Base-by-base conservation (phyloP, 768 basidiomycete species). In the Boletus fagicola region DNA sequence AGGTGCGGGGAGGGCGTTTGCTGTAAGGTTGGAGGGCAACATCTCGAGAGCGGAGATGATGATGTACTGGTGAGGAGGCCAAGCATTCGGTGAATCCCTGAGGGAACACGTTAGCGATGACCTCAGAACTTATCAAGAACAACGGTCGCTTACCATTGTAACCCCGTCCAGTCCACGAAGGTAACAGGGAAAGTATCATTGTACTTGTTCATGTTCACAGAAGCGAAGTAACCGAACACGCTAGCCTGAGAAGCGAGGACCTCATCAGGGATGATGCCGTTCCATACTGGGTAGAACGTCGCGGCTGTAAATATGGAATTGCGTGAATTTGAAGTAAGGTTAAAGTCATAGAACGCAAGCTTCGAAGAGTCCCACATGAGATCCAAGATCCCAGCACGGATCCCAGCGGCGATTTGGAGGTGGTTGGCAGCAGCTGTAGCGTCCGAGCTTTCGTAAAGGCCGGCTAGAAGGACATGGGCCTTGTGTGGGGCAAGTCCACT, bases 261-360 rank as follows among this genome's bases (percentile, higher is more conserved):
- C 63, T 91, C 87, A 24, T 79, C 64, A 0, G 95, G 95, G 47
- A 93, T 76, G 65, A 98, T 94, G 18, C 85, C 88, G 51, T 80
- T 86, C 95, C 94, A 97, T 49, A 88, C 77, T 0, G 94, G 91
- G 69, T 92, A 93, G 76, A 85, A 94, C 1, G 82, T 84, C 1
- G 90, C 94, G 3, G 75, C 79, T n/a, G 83, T 83, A 75, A 87
- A 94, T 31, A 92, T 67, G 48, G 63, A 72, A 65, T 84, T 86
- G 51, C 88, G 83, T 15, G 81, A 67, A 49, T 86, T 84, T 3
- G 85, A 80, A 8, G 83, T 86, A 40, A 87, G 71, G 70, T 93
- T 92, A 74, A 89, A 97, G 72, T 96, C 94, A 65, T 95, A 95
- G 74, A 95, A 96, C 0, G 88, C 88, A n/a, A 92, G 77, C 76